A percentile compares a stretch with the other conserved stretches of the same genome.
phyloP scores from a whole-genome alignment of 306 rosid species.

The Alnus rubra region DNA sequence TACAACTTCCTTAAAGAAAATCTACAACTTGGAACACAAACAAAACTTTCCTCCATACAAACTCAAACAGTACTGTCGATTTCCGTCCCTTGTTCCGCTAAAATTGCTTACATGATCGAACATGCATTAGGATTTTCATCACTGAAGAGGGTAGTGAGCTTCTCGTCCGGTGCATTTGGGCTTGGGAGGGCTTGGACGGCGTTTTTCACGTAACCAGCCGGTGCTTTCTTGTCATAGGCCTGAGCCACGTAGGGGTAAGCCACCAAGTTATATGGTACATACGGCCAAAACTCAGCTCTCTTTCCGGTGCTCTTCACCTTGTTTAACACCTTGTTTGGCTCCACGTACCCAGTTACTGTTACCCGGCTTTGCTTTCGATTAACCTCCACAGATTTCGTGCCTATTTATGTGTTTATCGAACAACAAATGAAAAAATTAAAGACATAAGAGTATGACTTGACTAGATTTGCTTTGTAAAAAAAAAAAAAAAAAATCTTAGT shows the following conservation, averaged over 20 bases:
- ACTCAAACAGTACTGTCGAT: background rate
- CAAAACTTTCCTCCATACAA: background rate
- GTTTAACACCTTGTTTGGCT: slow-evolving; percentile 77
- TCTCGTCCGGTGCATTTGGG: slow-evolving; percentile 64
- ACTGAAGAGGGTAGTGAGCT: slow-evolving; percentile 61
- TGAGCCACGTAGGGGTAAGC: slow-evolving; percentile 81
- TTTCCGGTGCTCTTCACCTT: slow-evolving; percentile 83
- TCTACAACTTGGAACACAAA: background rate
- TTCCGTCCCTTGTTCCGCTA: slow-evolving; percentile 19
- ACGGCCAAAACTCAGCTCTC: slow-evolving; percentile 91
- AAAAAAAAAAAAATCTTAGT: background rate
- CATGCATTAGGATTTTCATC: slow-evolving; percentile 94
- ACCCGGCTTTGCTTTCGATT: slow-evolving; percentile 75
- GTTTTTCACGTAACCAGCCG: slow-evolving; percentile 76
- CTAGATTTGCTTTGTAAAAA: background rate
- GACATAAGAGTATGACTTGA: background rate
- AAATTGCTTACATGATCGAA: slow-evolving; percentile 55
- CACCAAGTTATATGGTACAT: slow-evolving; percentile 77
- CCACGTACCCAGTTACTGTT: slow-evolving; percentile 73
- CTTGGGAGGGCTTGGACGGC: slow-evolving; percentile 51
- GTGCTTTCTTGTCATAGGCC: slow-evolving; percentile 92
- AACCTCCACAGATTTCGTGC: slow-evolving; percentile 72
- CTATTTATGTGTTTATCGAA: slow-evolving; percentile 26
- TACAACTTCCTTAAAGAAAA: background rate
- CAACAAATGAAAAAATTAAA: too few species aligned